Base-by-base conservation (phyloP, 129 eudicot genomes). In the Dittrichia graveolens region DNA sequence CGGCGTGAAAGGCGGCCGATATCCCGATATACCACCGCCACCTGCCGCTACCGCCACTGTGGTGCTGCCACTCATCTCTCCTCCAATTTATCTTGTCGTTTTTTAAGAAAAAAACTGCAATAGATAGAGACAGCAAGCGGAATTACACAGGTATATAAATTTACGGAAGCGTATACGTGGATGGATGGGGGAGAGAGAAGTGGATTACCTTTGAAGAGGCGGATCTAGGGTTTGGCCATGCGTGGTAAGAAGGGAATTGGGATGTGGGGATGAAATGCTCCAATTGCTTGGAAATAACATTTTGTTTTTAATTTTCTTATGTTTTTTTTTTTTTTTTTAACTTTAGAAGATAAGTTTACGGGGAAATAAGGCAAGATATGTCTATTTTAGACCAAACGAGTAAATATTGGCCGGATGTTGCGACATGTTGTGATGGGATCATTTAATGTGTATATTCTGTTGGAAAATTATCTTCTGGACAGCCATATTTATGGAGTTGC, bases 221-320 rank as follows among this genome's bases (percentile, higher is more conserved):
- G 85, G 95, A 88, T 88, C 88, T 88, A 88, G 95, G 90, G 95
- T 88, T 85, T 88, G 88, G 56, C 70, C 78, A 84, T 81, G 84
- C 87, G 77, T 83, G 80, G 82, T 72, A 61, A 72, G 48, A 44
- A 67, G 54, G 77, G 83, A 67, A 78, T 78, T 63, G 19, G 38
- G 75, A 42, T 50, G 76, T 63, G 77, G 75, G 77, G 77, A 76
- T 76, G 62, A 76, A 59, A 71, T 40, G 62, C 42, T 7, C n/a
- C n/a, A n/a, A n/a, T n/a, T n/a, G n/a, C n/a, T n/a, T n/a, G n/a
- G n/a, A n/a, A n/a, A n/a, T n/a, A n/a, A n/a, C n/a, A n/a, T n/a
- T n/a, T n/a, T n/a, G n/a, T n/a, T n/a, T n/a, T n/a, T n/a, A n/a
- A n/a, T n/a, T n/a, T 24, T 24, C 31, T 24, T 24, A 24, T 24